Conservation (phyloP, 345 rosid genomes). For the Microcos paniculata region DNA sequence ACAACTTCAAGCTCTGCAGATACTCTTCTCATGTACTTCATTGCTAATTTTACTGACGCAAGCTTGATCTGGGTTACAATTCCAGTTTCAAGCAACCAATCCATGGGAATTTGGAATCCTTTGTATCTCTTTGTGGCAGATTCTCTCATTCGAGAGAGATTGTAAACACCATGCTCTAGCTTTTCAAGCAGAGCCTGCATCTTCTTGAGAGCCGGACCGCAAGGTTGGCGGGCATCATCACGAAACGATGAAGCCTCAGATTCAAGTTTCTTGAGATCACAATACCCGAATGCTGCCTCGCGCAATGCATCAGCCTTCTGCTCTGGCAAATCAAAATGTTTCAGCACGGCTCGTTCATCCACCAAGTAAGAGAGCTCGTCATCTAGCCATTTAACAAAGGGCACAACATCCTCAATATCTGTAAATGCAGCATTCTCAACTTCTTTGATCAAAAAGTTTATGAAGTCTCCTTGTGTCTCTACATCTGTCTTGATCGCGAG, state of each 20-base stretch:
- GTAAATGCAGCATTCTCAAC: slow-evolving; percentile 81
- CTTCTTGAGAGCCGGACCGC: slow-evolving; percentile 75
- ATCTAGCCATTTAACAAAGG: slow-evolving; percentile 83
- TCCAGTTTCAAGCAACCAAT: slow-evolving; percentile 97
- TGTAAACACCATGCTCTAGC: slow-evolving; percentile 90
- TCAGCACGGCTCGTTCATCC: slow-evolving; percentile 80
- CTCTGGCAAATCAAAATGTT: slow-evolving; percentile 81
- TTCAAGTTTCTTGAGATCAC: slow-evolving; percentile 79
- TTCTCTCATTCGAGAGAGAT: slow-evolving; percentile 88
- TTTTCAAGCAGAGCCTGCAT: slow-evolving; percentile 94
- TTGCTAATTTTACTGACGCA: slow-evolving; percentile 89
- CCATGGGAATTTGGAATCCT: slow-evolving; percentile 71
- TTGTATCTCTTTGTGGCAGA: slow-evolving; percentile 68
- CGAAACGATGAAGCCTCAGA: slow-evolving; percentile 77
- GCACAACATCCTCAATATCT: slow-evolving; percentile 84
- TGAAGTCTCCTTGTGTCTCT: slow-evolving; percentile 93
- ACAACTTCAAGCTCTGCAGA: slow-evolving; percentile 79
- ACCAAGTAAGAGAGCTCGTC: slow-evolving; percentile 22
- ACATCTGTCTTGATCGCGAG: slow-evolving; percentile 83
- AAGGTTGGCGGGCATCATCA: slow-evolving; percentile 63
- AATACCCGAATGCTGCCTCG: slow-evolving; percentile 92
- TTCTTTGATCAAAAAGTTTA: slow-evolving; percentile 80
- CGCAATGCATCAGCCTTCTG: slow-evolving; percentile 65
- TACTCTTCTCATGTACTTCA: slow-evolving; percentile 95
- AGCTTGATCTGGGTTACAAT: slow-evolving; percentile 84